phyloP scores from a whole-genome alignment of 192 early-diverging fungal species.

The Hyaloraphidium curvatum region DNA sequence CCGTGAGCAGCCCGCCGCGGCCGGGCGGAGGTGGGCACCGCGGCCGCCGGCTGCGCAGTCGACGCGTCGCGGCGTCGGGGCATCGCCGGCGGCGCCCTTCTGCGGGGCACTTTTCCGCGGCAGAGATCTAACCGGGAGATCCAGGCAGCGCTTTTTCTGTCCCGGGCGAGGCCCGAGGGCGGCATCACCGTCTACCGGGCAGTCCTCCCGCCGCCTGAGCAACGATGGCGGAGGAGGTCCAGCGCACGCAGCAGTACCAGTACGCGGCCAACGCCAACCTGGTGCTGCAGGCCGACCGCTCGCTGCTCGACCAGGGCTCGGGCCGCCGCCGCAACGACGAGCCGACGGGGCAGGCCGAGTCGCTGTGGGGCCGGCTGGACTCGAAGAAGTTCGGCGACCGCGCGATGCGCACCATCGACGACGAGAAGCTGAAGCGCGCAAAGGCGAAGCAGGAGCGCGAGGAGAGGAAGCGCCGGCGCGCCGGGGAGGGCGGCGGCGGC shows the following conservation, averaged over 20 bases:
- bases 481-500: constrained; percentile 2
- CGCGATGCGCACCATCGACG: constrained; percentile 43
- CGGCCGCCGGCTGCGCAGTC: too few species aligned
- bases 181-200: too few species aligned
- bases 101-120: too few species aligned
- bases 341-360: constrained; percentile 87
- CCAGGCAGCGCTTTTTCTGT: too few species aligned
- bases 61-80: too few species aligned
- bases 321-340: constrained; percentile 81
- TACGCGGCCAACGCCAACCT: constrained; percentile 83
- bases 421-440: constrained; percentile 31
- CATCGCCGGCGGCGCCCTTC: too few species aligned
- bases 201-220: too few species aligned
- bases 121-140: too few species aligned
- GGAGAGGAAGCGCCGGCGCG: constrained; percentile 19
- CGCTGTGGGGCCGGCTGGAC: constrained; percentile 71
- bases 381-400: constrained; percentile 65
- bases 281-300: constrained; percentile 79
- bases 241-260: constrained; percentile 12
- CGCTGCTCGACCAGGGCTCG: constrained; percentile 42
- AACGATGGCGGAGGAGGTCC: constrained; percentile 15
- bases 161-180: too few species aligned
- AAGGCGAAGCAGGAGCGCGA: constrained; percentile 31
- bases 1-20: too few species aligned
- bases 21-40: too few species aligned